These are phyloP conservation scores for Talaromyces marneffei DNA, from an alignment of 2,329 filamentous ascomycete species.

Conservation along the genomic window DNA sequence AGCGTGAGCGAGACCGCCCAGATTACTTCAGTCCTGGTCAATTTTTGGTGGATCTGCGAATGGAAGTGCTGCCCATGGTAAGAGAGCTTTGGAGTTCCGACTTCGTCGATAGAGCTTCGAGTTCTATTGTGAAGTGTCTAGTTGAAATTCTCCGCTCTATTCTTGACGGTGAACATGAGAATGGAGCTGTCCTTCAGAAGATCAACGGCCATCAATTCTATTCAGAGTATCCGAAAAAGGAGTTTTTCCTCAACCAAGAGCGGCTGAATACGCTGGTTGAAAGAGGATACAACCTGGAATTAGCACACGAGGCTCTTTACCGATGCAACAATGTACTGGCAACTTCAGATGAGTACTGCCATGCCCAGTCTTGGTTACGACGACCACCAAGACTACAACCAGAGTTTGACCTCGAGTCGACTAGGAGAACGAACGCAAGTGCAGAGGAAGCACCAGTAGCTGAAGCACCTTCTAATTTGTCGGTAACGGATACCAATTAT, in stretches of 20 bases:
- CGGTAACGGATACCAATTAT: conserved; percentile 24
- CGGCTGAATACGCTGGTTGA: conserved; percentile 41
- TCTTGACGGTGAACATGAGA: conserved; percentile 70
- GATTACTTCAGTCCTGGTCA: conserved; percentile 65
- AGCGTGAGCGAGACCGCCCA: conserved; percentile 51
- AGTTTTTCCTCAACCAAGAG: conserved; percentile 49
- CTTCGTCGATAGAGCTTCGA: conserved; percentile 74
- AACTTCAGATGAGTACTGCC: conserved; percentile 68
- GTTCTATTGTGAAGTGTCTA: conserved; percentile 68
- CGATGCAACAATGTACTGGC: conserved; percentile 64
- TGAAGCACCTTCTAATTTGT: conserved; percentile 24
- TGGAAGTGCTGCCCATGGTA: conserved; percentile 70
- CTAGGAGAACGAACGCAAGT: not conserved
- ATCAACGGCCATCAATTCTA: conserved; percentile 53
- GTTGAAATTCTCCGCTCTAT: conserved; percentile 79
- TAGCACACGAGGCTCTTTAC: conserved; percentile 75
- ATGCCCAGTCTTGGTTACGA: conserved; percentile 53
- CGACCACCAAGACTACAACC: conserved; percentile 62
- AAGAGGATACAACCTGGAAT: conserved; percentile 51
- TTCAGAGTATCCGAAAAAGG: conserved; percentile 43
- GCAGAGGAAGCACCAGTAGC: conserved; percentile 25
- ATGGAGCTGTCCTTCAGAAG: conserved; percentile 53
- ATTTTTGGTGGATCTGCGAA: conserved; percentile 78
- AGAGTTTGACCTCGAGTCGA: conserved; percentile 49
- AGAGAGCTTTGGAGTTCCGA: conserved; percentile 77